Percentiles rank a stretch among this genome's conserved stretches.
Conservation (phyloP, 495 filamentous ascomycete species). For the Talaromyces proteolyticus region DNA sequence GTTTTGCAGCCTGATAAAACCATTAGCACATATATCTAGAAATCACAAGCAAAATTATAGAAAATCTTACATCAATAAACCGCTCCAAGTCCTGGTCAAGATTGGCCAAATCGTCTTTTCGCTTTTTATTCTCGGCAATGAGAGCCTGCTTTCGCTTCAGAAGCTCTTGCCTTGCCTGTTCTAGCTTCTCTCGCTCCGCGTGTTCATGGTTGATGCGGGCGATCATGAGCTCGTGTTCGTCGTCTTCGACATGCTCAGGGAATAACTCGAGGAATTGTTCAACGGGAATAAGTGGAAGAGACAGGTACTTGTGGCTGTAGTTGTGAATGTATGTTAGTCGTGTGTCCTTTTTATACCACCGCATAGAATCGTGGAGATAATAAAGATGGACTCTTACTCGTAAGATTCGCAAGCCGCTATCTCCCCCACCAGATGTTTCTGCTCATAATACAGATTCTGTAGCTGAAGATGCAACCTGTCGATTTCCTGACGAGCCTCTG, state of each 20-base stretch:
- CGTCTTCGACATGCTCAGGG: slow-evolving; percentile 63
- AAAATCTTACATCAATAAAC: slow-evolving; percentile 62
- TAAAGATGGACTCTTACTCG: slow-evolving; percentile 55
- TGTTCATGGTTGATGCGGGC: slow-evolving; percentile 91
- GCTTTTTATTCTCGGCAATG: slow-evolving; percentile 90
- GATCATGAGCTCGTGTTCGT: slow-evolving; percentile 78
- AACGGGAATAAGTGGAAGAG: slow-evolving; percentile 75
- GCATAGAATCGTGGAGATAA: background rate
- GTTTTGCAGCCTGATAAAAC: slow-evolving; percentile 66
- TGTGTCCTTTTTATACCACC: too few species aligned
- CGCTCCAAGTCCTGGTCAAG: slow-evolving; percentile 86
- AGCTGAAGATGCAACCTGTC: slow-evolving; percentile 87
- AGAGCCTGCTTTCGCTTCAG: slow-evolving; percentile 86
- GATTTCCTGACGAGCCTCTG: slow-evolving; percentile 83
- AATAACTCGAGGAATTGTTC: slow-evolving; percentile 77
- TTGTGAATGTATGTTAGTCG: slow-evolving; percentile 15
- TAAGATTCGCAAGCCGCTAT: slow-evolving; percentile 88
- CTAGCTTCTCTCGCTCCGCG: slow-evolving; percentile 75
- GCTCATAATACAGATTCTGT: slow-evolving; percentile 96
- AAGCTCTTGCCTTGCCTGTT: slow-evolving; percentile 79
- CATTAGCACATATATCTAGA: slow-evolving; percentile 5
- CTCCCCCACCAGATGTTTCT: slow-evolving; percentile 82
- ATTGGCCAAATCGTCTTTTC: slow-evolving; percentile 85
- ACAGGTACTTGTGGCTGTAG: slow-evolving; percentile 75
- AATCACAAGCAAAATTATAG: background rate